Percentiles rank a stretch among this genome's conserved stretches.
Conservation (phyloP, 495 filamentous ascomycete species). For the Trichodelitschia bisporula region DNA sequence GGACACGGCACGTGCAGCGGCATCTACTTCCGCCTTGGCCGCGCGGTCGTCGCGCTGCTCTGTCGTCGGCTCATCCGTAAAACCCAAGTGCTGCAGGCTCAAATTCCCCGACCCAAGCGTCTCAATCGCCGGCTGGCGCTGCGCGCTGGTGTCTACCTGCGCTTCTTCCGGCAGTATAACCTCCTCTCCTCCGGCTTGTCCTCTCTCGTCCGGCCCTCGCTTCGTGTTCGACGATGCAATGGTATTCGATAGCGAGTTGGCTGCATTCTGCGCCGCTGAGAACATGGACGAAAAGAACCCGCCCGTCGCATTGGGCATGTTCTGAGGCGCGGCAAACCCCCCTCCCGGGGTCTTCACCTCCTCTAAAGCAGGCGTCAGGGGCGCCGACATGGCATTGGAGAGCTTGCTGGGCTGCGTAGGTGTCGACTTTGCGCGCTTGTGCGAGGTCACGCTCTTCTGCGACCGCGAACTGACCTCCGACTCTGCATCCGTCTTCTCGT, state of each 20-base stretch:
- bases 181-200: constrained; percentile 12
- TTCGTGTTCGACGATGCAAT: constrained; percentile 37
- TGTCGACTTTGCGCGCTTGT: constrained; percentile 38
- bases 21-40: constrained; percentile 29
- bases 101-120: constrained; percentile 78
- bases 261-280: constrained; percentile 81
- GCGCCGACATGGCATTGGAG: constrained; percentile 41
- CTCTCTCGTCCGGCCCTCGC: constrained; percentile 10
- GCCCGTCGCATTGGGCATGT: constrained; percentile 16
- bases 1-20: constrained; percentile 32
- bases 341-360: constrained; percentile 28
- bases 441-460: constrained; percentile 66
- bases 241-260: constrained; percentile 58
- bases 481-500: constrained; percentile 23
- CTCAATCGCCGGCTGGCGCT: constrained; percentile 38
- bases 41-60: constrained; percentile 27
- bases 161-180: constrained; percentile 12
- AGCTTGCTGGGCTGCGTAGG: constrained; percentile 66
- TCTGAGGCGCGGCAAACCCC: constrained; percentile 20
- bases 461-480: too few relatives aligned
- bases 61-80: constrained; percentile 22
- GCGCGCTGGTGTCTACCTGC: constrained; percentile 1
- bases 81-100: constrained; percentile 60
- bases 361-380: constrained; percentile 48
- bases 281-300: constrained; percentile 91